phyloP scores from a whole-genome alignment of 2,329 filamentous ascomycete species.

The Amesomyces nigricolor region DNA sequence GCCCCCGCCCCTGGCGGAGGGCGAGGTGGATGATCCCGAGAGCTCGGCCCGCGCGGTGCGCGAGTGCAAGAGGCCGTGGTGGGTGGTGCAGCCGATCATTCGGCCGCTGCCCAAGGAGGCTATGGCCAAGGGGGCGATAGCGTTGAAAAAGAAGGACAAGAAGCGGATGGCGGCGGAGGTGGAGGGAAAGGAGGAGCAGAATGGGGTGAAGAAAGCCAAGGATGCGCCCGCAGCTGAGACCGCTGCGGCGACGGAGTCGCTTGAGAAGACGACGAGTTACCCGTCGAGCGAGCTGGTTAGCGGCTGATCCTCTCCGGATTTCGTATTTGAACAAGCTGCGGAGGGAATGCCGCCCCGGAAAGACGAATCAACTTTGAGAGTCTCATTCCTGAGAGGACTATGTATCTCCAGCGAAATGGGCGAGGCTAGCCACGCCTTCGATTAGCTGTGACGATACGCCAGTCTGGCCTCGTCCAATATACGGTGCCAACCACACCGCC shows the following conservation, averaged over 20 bases:
- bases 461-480: too few species aligned
- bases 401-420: too few species aligned
- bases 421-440: too few species aligned
- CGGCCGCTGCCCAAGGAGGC: conserved; percentile 84
- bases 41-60: conserved; percentile 63
- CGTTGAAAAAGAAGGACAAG: conserved; percentile 51
- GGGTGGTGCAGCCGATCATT: conserved; percentile 84
- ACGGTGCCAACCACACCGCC: too few species aligned
- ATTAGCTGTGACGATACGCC: too few species aligned
- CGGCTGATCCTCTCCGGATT: conserved; percentile 10
- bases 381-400: too few species aligned
- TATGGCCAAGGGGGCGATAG: conserved; percentile 71
- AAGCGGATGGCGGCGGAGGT: conserved; percentile 25
- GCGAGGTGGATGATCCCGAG: conserved; percentile 41
- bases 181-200: conserved; percentile 11
- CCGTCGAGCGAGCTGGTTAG: conserved; percentile 19
- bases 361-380: too few species aligned
- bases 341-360: too few species aligned
- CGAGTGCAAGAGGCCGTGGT: conserved; percentile 76
- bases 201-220: conserved; percentile 10
- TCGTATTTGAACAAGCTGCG: too few species aligned
- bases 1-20: conserved; percentile 25
- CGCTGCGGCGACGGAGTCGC: background rate
- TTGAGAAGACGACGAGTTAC: conserved; percentile 19
- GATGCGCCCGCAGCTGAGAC: background rate